A percentile compares a stretch with the other conserved stretches of the same genome.
Evolutionary conservation across 306 rosid genomes (phyloP).

Genomic region (Cicer cuneatum): DNA sequence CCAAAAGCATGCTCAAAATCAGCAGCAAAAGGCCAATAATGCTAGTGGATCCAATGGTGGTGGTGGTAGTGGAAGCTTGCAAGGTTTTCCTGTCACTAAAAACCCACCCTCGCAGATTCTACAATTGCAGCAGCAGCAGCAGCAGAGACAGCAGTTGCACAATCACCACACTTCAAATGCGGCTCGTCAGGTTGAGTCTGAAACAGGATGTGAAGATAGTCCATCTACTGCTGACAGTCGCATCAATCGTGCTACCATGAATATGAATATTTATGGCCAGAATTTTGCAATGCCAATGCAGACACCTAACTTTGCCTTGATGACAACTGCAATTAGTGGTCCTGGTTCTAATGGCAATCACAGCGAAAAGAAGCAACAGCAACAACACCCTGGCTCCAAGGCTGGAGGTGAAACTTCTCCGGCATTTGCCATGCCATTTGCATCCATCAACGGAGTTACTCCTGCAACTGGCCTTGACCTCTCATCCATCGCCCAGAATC

Average conservation of each 20-base stretch:
- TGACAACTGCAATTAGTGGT: conserved; percentile 66
- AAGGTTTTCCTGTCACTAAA: conserved; percentile 79
- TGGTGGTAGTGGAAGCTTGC: conserved; percentile 61
- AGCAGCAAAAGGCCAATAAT: conserved; percentile 75
- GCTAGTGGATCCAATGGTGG: conserved; percentile 54
- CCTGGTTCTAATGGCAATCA: conserved; percentile 56
- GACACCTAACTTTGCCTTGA: conserved; percentile 70
- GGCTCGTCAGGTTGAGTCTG: conserved; percentile 77
- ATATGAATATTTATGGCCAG: conserved; percentile 71
- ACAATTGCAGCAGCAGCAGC: conserved; percentile 57
- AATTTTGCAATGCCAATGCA: conserved; percentile 80
- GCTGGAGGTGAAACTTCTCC: conserved; percentile 71
- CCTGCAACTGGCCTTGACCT: conserved; percentile 70
- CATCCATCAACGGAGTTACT: conserved; percentile 69
- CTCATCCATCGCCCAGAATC: conserved; percentile 71
- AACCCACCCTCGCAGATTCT: conserved; percentile 60
- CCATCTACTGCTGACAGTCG: conserved; percentile 88
- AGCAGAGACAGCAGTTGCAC: conserved; percentile 61
- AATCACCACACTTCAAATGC: conserved; percentile 62
- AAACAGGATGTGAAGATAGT: conserved; percentile 83
- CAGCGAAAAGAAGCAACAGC: conserved; percentile 70
- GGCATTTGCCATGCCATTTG: conserved; percentile 80
- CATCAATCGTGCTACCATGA: conserved; percentile 61
- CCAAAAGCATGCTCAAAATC: conserved; percentile 88
- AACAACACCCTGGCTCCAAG: conserved; percentile 67